These are phyloP conservation scores for Bretschneidera sinensis DNA, from an alignment of 345 rosid genomes.

Conservation along the genomic window DNA sequence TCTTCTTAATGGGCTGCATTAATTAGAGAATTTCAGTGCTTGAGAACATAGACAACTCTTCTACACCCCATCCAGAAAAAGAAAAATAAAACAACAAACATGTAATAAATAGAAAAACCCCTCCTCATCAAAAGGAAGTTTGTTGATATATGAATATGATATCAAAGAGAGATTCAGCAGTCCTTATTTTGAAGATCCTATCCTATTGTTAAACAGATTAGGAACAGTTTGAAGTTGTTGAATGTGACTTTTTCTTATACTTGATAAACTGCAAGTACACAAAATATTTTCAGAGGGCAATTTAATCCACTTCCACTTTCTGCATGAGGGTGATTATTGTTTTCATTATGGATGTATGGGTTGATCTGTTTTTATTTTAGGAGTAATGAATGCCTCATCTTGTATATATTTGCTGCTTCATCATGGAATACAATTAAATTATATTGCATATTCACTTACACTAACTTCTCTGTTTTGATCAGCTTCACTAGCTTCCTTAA, in stretches of 20 bases:
- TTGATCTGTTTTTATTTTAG: not conserved
- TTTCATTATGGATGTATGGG: not conserved
- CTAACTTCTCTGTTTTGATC: constrained; percentile 46
- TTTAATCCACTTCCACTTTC: not conserved
- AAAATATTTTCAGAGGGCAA: not conserved
- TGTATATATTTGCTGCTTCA: not conserved
- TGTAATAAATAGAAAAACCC: too few relatives aligned
- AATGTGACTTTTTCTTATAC: too few relatives aligned
- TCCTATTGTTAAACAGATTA: too few relatives aligned
- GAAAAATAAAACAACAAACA: too few relatives aligned
- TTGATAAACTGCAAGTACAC: not conserved
- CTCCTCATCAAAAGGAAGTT: too few relatives aligned
- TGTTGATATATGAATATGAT: too few relatives aligned
- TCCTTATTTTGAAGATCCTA: too few relatives aligned
- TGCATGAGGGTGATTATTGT: not conserved
- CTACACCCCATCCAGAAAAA: too few relatives aligned
- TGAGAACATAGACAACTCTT: too few relatives aligned
- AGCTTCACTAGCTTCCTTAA: constrained; percentile 63
- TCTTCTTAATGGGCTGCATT: constrained; percentile 62
- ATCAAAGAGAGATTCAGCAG: too few relatives aligned
- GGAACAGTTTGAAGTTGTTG: not conserved
- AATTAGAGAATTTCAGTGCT: constrained; percentile 4
- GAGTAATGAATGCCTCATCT: too few relatives aligned
- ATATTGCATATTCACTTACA: constrained; percentile 28
- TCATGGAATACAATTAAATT: too few relatives aligned